Evolutionary conservation across 306 rosid species (phyloP).

Genomic region (Lathyrus oleraceus): DNA sequence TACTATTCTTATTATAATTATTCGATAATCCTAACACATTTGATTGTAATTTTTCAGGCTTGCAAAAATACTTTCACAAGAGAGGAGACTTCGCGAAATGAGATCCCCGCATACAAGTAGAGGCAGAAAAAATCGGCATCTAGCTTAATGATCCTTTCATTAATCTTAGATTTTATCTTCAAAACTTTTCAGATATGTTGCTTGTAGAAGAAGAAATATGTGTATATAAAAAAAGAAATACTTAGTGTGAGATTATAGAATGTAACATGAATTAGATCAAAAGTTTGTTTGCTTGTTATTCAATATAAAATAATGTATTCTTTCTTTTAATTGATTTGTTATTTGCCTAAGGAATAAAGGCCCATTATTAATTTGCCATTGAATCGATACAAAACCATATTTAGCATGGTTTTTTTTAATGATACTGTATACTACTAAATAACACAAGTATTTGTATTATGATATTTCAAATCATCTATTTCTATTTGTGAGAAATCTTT

Average conservation of each 20-base stretch:
- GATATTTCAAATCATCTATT: too few relatives aligned
- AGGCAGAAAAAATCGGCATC: neutral
- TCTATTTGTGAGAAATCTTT: too few relatives aligned
- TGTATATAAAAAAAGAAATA: neutral
- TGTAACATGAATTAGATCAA: slow-evolving; percentile 13
- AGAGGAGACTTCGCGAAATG: slow-evolving; percentile 52
- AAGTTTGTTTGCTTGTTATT: neutral
- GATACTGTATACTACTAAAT: neutral
- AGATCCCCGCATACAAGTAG: slow-evolving; percentile 51
- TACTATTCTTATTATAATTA: neutral
- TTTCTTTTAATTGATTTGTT: neutral
- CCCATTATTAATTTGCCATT: neutral
- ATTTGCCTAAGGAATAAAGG: neutral
- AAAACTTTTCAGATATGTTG: neutral
- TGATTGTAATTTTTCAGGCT: slow-evolving; percentile 40
- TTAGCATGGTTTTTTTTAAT: neutral
- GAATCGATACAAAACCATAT: neutral
- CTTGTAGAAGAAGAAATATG: neutral
- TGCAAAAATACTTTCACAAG: slow-evolving; percentile 62
- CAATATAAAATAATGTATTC: neutral
- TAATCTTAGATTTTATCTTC: too few relatives aligned
- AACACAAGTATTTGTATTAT: too few relatives aligned
- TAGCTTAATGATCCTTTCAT: neutral
- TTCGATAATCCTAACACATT: neutral
- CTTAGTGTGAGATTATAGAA: neutral